Evolutionary conservation across 73 alveolate genomes (phyloP), one percentile per base, ranked within the genome.

Genomic region (Paramecium octaurelia): DNA sequence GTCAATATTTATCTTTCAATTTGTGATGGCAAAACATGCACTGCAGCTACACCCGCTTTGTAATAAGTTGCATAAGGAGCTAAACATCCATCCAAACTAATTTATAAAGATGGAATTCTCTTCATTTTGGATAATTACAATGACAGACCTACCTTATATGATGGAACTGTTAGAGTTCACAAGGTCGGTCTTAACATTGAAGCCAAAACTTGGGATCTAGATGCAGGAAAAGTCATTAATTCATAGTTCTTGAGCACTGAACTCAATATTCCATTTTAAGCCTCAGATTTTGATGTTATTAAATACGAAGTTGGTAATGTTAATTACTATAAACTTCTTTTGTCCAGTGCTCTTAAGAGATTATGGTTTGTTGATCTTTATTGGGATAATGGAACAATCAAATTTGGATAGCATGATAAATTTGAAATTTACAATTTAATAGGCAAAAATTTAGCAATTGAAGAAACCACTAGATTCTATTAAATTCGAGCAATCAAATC

Each of bases 271-370:
- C 88, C 88, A 42, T 21, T 80, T 11, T 80, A 80, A 42, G 36
- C 44, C 2, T 29, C 91, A 40, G 91, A 80, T 80, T 80, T 80
- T 80, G 91, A 80, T 42, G 48, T 80, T 38, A 35, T 80, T 8
- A 80, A 80, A 80, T 80, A 24, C 27, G 20, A 40, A 20, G 57
- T 48, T 42, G 43, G 48, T 11, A 46, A 80, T 48, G 75, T 24
- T 20, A 40, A 80, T 24, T 46, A 80, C 38, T 80, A 80, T 24
- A 80, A 44, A 43, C 10, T 80, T 2, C 7, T 80, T 1, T 27
- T 80, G 14, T 44, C 91, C 6, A 27, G 36, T 46, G 54, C 91
- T 18, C 12, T 6, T 10, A 8, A 14, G 7, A 43, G 91, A 42
- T 6, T 80, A 24, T 42, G 46, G 46, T 80, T 80, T 48, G 75